phyloP scores from a whole-genome alignment of 2,329 filamentous ascomycete genomes.

The Penicillium expansum region DNA sequence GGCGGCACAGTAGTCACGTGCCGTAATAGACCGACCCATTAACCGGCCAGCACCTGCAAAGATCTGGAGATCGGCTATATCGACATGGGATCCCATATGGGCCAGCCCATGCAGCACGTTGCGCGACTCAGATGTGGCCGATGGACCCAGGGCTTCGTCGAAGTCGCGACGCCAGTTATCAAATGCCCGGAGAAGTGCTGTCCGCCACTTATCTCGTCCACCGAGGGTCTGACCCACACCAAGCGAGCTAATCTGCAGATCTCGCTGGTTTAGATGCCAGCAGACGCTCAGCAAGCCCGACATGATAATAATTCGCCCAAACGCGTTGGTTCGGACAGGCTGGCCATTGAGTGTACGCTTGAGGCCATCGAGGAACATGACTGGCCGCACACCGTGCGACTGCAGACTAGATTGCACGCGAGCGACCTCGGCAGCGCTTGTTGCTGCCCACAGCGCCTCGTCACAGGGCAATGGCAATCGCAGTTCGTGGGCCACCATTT shows the following conservation, averaged over 20 bases:
- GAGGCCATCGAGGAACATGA: conserved; percentile 84
- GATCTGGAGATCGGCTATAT: conserved; percentile 96
- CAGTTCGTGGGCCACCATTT: conserved; percentile 97
- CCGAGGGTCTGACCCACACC: conserved; percentile 77
- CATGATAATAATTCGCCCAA: conserved; percentile 91
- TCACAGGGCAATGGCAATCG: conserved; percentile 87
- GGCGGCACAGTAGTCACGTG: conserved; percentile 75
- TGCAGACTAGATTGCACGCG: conserved; percentile 77
- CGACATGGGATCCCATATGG: conserved; percentile 97
- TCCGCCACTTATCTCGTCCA: conserved; percentile 86
- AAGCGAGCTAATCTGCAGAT: conserved; percentile 85
- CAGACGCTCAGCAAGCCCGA: conserved; percentile 87
- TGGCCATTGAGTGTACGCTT: conserved; percentile 86
- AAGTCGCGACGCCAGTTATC: conserved; percentile 94
- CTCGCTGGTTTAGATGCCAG: conserved; percentile 97
- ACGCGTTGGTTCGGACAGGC: conserved; percentile 84
- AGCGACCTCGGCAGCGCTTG: conserved; percentile 80
- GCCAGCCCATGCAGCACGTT: conserved; percentile 90
- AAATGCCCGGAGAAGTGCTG: conserved; percentile 79
- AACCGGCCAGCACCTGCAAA: conserved; percentile 84
- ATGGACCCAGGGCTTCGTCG: conserved; percentile 70
- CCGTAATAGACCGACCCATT: conserved; percentile 79
- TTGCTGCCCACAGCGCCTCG: conserved; percentile 87
- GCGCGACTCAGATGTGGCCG: conserved; percentile 74
- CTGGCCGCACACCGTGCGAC: conserved; percentile 77